phyloP scores from a whole-genome alignment of 495 filamentous ascomycete species.

The Hypoxylon subgilvum region DNA sequence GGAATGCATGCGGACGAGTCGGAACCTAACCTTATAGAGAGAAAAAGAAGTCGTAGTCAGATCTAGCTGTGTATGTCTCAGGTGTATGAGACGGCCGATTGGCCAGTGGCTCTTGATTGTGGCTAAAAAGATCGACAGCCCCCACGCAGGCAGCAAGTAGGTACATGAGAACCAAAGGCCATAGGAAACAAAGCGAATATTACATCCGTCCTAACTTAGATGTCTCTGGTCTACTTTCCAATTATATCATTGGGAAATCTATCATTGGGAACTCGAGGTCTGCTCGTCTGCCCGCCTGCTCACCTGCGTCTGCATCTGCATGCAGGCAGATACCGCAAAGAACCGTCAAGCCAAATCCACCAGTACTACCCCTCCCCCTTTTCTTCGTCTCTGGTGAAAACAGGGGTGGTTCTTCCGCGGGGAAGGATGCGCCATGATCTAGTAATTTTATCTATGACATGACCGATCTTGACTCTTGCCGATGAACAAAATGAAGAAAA shows the following conservation, averaged over 20 bases:
- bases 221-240: slow-evolving; percentile 14
- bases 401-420: slow-evolving; percentile 26
- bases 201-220: slow-evolving; percentile 3
- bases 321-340: slow-evolving; percentile 21
- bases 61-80: slow-evolving; percentile 25
- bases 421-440: slow-evolving; percentile 30
- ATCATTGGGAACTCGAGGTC: slow-evolving; percentile 19
- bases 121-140: slow-evolving; percentile 37
- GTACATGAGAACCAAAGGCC: background rate
- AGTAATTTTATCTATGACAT: slow-evolving; percentile 30
- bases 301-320: slow-evolving; percentile 10
- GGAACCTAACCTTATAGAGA: slow-evolving; percentile 22
- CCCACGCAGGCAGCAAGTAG: slow-evolving; percentile 18
- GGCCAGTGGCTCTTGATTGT: slow-evolving; percentile 13
- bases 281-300: slow-evolving; percentile 3
- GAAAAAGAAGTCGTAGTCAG: slow-evolving; percentile 31
- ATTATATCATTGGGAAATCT: slow-evolving; percentile 12
- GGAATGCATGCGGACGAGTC: slow-evolving; percentile 16
- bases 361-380: slow-evolving; percentile 1
- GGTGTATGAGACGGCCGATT: slow-evolving; percentile 19
- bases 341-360: background rate
- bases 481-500: background rate
- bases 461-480: background rate
- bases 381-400: slow-evolving; percentile 5
- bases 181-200: slow-evolving; percentile 9